phyloP scores from a whole-genome alignment of 495 filamentous ascomycete genomes.

The Ramalina intermedia region DNA sequence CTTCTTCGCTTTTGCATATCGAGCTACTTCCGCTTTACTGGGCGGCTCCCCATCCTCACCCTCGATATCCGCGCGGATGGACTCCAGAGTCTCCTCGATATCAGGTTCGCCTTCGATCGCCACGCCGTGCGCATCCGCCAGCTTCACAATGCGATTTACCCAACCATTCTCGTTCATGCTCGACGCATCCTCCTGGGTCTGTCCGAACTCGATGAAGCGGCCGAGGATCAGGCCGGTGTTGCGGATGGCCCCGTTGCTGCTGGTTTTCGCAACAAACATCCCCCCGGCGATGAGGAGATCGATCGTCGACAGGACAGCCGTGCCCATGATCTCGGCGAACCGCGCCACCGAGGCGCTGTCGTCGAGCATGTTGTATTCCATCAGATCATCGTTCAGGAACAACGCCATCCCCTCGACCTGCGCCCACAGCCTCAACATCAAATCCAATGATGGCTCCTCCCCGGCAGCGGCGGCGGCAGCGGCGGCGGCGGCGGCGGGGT shows the following conservation, averaged over 20 bases:
- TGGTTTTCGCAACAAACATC: neutral
- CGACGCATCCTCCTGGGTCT: neutral
- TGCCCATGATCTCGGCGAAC: constrained; percentile 10
- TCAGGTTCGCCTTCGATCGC: neutral
- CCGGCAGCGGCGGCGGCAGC: too few species aligned
- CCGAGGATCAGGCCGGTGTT: constrained; percentile 21
- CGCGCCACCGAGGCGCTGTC: constrained; percentile 12
- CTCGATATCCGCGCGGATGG: neutral
- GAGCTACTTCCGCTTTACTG: neutral
- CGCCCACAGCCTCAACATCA: neutral
- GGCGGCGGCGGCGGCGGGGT: too few species aligned
- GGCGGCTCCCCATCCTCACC: neutral
- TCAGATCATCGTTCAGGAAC: constrained; percentile 23
- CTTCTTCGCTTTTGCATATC: neutral
- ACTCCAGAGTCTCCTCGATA: neutral
- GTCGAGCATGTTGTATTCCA: constrained; percentile 15
- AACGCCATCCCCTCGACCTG: constrained; percentile 9
- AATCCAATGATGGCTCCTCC: neutral
- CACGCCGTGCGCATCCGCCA: neutral
- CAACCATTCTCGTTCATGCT: constrained; percentile 2
- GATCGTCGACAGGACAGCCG: constrained; percentile 22
- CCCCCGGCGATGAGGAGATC: constrained; percentile 14
- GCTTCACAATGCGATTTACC: neutral
- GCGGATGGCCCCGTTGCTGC: constrained; percentile 16
- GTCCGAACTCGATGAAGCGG: constrained; percentile 12